Percentiles rank a stretch among this genome's conserved stretches.
phyloP scores from a whole-genome alignment of 257 asterid species.

The Salvia rosmarinus region DNA sequence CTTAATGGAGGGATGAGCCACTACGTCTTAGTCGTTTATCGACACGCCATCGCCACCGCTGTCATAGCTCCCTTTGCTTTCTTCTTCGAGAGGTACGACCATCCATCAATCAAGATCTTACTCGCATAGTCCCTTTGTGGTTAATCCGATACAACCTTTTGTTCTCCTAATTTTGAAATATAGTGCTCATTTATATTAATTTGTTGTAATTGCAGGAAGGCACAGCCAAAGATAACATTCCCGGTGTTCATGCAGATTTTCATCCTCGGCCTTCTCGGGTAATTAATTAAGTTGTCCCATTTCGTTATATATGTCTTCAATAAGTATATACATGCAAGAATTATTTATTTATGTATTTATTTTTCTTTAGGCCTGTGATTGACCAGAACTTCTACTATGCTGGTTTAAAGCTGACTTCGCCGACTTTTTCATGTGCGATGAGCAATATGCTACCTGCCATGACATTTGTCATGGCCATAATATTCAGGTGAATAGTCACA shows the following conservation, averaged over 20 bases:
- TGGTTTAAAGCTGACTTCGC: constrained; percentile 75
- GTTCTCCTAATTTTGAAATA: no score
- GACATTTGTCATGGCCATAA: constrained; percentile 75
- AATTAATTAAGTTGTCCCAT: background rate
- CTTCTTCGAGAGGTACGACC: constrained; percentile 54
- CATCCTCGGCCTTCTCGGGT: constrained; percentile 90
- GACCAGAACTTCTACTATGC: constrained; percentile 89
- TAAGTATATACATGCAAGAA: background rate
- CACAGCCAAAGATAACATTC: constrained; percentile 85
- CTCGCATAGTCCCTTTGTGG: no score
- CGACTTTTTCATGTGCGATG: constrained; percentile 86
- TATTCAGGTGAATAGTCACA: constrained; percentile 54
- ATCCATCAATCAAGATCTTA: no score
- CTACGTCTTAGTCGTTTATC: constrained; percentile 67
- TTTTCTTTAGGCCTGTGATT: constrained; percentile 73
- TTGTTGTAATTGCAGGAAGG: constrained; percentile 48
- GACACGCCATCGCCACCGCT: constrained; percentile 69
- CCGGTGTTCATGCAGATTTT: constrained; percentile 82
- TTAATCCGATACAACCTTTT: no score
- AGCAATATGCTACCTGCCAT: constrained; percentile 88
- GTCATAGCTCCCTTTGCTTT: constrained; percentile 77
- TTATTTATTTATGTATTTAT: background rate
- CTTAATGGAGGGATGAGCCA: constrained; percentile 81
- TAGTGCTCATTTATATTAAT: background rate
- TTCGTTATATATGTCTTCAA: background rate